Evolutionary conservation across 129 eudicot species (phyloP), one percentile per base, ranked within the genome.

Genomic region (Lactuca saligna): DNA sequence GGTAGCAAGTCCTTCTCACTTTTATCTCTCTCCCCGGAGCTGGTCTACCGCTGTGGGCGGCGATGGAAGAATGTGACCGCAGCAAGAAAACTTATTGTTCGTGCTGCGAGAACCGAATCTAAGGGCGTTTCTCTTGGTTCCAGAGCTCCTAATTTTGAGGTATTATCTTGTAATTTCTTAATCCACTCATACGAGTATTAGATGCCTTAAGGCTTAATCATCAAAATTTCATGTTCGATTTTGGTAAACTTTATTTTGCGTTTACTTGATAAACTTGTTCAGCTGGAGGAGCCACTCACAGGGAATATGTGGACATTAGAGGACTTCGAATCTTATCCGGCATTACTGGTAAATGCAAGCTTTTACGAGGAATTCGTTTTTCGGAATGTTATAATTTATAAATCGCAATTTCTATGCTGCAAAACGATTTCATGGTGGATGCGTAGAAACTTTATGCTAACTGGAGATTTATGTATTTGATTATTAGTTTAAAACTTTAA

Each of bases 271-370:
- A 17, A 54, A 75, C 8, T 49, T 75, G 10, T 53, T 73, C 70
- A 93, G 99, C 87, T 93, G 65, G 73, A 85, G 58, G 99, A 93
- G 81, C 99, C 99, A 7, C 86, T 87, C 39, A 89, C 97, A 0
- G 96, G 99, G 53, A 87, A 80, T 58, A 53, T 70, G 62, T 93
- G 99, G 97, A 83, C 70, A 34, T 69, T 89, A 65, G 87, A 87
- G 1, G 99, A 93, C 48, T 93, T 93, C 54, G 97, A 93, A 64
- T 34, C 88, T 9, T 75, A 83, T 81, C 95, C 97, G 31, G 97
- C 95, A 67, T 82, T 93, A 68, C 84, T 93, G 92, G 99, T 93
- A 77, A 60, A 33, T 16, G 48, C n/a, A 15, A n/a, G n/a, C 51
- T 10, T n/a, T 46, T 12, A 46, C 51, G n/a, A 8, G 51, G n/a